Conservation (phyloP, 2,329 filamentous ascomycete genomes). For the Aspergillus sp. region DNA sequence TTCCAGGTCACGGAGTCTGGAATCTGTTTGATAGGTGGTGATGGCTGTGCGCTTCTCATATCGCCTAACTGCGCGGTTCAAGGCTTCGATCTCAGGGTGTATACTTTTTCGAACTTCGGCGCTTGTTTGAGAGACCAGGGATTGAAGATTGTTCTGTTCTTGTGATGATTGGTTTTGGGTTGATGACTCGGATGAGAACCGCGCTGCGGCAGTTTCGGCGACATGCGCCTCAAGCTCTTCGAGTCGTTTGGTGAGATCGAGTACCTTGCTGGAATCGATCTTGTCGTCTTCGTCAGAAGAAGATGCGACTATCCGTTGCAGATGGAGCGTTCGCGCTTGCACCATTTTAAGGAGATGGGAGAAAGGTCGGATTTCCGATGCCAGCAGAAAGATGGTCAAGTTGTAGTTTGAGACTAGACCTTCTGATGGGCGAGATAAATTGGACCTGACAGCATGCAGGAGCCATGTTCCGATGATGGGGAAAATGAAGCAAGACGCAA, state of each 20-base stretch:
- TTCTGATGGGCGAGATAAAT: slow-evolving; percentile 78
- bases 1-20: slow-evolving; percentile 68
- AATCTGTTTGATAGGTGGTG: slow-evolving; percentile 70
- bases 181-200: slow-evolving; percentile 11
- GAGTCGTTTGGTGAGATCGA: slow-evolving; percentile 61
- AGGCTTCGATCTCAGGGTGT: slow-evolving; percentile 78
- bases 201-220: slow-evolving; percentile 30
- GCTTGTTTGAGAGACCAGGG: slow-evolving; percentile 36
- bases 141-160: slow-evolving; percentile 36
- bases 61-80: slow-evolving; percentile 81
- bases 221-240: slow-evolving; percentile 63
- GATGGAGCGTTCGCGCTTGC: slow-evolving; percentile 70
- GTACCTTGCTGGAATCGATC: slow-evolving; percentile 32
- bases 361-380: slow-evolving; percentile 77
- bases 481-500: slow-evolving; percentile 73
- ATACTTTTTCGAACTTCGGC: slow-evolving; percentile 60
- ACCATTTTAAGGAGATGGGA: slow-evolving; percentile 78
- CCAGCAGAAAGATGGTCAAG: slow-evolving; percentile 81
- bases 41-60: slow-evolving; percentile 86
- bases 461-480: slow-evolving; percentile 78
- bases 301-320: slow-evolving; percentile 64
- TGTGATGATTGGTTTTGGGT: slow-evolving; percentile 13
- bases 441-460: slow-evolving; percentile 72
- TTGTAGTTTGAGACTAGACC: slow-evolving; percentile 90
- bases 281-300: slow-evolving; percentile 27